Conservation (phyloP, 2,329 filamentous ascomycete species). For the Phaeosphaeriaceae sp. region DNA sequence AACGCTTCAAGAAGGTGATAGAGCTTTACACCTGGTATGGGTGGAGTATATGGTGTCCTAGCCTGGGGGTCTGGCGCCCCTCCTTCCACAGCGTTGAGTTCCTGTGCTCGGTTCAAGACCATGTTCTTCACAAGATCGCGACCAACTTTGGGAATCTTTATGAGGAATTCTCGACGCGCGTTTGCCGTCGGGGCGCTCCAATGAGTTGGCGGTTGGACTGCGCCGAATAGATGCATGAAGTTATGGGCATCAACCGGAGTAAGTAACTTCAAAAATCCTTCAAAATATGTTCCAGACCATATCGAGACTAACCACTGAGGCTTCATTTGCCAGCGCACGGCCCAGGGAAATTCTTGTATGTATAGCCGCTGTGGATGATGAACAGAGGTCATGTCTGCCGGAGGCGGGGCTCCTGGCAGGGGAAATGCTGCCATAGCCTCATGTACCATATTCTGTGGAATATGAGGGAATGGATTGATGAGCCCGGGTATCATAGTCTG, state of each 20-base stretch:
- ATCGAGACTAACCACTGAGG: not conserved
- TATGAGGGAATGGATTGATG: not conserved
- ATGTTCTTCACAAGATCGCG: not conserved
- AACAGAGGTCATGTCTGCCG: not conserved
- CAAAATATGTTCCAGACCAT: not conserved
- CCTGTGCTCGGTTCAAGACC: not conserved
- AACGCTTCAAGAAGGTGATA: constrained; percentile 14
- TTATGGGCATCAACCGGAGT: not conserved
- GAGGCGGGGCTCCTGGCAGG: too few species aligned
- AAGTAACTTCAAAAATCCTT: not conserved
- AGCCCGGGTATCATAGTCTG: not conserved
- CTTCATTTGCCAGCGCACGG: not conserved
- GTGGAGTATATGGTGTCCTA: not conserved
- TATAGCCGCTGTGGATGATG: not conserved
- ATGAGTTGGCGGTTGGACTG: not conserved
- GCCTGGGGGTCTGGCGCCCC: not conserved
- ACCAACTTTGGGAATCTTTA: not conserved
- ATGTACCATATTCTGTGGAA: not conserved
- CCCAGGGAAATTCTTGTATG: not conserved
- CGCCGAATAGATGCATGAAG: constrained; percentile 5
- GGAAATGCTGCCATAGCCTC: too few species aligned
- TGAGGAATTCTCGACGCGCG: not conserved
- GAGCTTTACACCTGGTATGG: constrained; percentile 5
- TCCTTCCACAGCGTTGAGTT: not conserved
- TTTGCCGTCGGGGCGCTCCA: not conserved